Evolutionary conservation across 108 stramenopile species (phyloP), one percentile per base, ranked within the genome.

Genomic region (Pelagomonas calceolata): DNA sequence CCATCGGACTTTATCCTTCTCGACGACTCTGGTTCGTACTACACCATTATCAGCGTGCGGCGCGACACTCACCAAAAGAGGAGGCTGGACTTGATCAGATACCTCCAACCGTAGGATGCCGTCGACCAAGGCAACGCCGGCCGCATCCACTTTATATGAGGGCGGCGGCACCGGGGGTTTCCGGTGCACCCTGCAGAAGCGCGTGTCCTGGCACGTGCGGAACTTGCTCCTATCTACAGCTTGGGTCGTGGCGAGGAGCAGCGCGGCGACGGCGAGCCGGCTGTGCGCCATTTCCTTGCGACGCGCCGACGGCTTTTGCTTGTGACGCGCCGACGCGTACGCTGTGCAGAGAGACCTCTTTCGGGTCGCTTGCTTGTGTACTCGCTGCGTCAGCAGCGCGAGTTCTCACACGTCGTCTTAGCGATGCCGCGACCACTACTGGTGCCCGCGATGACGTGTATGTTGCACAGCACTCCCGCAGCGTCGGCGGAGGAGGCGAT

Each of bases 211-310:
- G 74, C 98, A 99, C 29, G 92, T 99, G 32, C 97, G 82, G 79
- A 99, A 99, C 82, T 99, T 99, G 70, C 84, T 84, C 74, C 90
- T 85, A 81, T 99, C 98, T 16, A 99, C 98, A 21, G 92, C 92
- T 75, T 12, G 21, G 51, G 21, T 26, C 51, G 26, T 26, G 21
- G 10, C 51, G 51, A 1, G 21, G 3, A 60, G 51, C 51, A 46
- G 17, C 30, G 18, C 75, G 37, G n/a, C n/a, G 68, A 9, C 43
- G 9, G 30, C 30, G n/a, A n/a, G n/a, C n/a, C n/a, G n/a, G n/a
- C n/a, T n/a, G n/a, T n/a, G n/a, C n/a, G n/a, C n/a, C n/a, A n/a
- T n/a, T n/a, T n/a, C n/a, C n/a, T n/a, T n/a, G n/a, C n/a, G n/a
- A n/a, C n/a, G n/a, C n/a, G n/a, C n/a, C n/a, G n/a, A n/a, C n/a